Evolutionary conservation across 306 rosid genomes (phyloP).

Genomic region (Inga leiocalycina): DNA sequence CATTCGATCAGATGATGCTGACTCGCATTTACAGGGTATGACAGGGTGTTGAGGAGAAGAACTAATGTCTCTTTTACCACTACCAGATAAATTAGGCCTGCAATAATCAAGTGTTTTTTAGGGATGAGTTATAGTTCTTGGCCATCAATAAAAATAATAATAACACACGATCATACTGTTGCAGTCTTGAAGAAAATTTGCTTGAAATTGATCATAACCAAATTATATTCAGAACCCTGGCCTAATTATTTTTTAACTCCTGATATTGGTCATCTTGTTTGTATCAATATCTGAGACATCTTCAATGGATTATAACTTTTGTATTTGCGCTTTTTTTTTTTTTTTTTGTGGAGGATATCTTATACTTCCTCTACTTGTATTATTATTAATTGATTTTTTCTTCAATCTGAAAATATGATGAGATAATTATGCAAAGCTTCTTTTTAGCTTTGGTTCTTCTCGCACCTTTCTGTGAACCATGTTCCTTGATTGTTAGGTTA

Average conservation of each 20-base stretch:
- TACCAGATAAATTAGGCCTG: slow-evolving; percentile 16
- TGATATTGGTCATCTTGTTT: slow-evolving; percentile 24
- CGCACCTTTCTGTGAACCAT: slow-evolving; percentile 2
- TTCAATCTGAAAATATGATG: not conserved
- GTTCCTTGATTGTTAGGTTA: slow-evolving; percentile 7
- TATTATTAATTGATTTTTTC: not conserved
- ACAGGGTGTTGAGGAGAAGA: not conserved
- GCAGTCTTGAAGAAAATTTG: slow-evolving; percentile 18
- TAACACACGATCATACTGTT: slow-evolving; percentile 13
- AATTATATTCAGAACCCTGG: slow-evolving; percentile 6
- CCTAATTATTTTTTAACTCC: slow-evolving; percentile 10
- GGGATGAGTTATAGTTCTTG: slow-evolving; percentile 11
- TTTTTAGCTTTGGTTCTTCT: slow-evolving; percentile 17
- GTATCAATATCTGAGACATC: slow-evolving; percentile 18
- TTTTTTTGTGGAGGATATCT: not conserved
- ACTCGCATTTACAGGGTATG: not conserved
- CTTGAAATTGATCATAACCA: slow-evolving; percentile 1
- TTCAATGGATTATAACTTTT: slow-evolving; percentile 27
- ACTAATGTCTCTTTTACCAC: slow-evolving; percentile 13
- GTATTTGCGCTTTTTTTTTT: not conserved
- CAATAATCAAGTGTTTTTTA: slow-evolving; percentile 4
- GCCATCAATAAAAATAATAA: not conserved
- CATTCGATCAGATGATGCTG: slow-evolving; percentile 7
- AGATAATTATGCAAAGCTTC: not conserved
- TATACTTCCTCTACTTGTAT: not conserved